A percentile compares a stretch with the other conserved stretches of the same genome.
These are phyloP conservation scores for Inonotus obliquus DNA, from an alignment of 1,284 basidiomycete species.

Conservation along the genomic window DNA sequence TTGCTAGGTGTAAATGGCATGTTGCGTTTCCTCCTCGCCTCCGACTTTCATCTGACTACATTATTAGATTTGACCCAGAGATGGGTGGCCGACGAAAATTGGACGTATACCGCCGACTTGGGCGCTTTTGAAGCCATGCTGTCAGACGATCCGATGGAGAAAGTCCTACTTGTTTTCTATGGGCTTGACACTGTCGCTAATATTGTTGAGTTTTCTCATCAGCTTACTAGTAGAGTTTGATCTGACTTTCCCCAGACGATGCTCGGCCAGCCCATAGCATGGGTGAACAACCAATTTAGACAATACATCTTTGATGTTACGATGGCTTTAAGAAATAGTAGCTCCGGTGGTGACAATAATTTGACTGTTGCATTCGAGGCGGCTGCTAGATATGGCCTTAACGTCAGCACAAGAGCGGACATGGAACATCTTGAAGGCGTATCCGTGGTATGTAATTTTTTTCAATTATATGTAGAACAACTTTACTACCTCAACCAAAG, in stretches of 20 bases:
- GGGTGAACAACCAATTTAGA: constrained; percentile 55
- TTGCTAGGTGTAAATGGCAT: constrained; percentile 51
- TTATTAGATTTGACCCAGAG: constrained; percentile 47
- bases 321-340: constrained; percentile 32
- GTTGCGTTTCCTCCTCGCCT: constrained; percentile 13
- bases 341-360: constrained; percentile 31
- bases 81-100: constrained; percentile 55
- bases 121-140: constrained; percentile 34
- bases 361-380: constrained; percentile 51
- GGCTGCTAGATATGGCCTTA: constrained; percentile 47
- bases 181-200: constrained; percentile 57
- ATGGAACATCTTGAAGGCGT: constrained; percentile 35
- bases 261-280: constrained; percentile 46
- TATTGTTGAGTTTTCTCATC: constrained; percentile 31
- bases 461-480: constrained; percentile 13
- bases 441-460: constrained; percentile 24
- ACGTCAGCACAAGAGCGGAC: constrained; percentile 45
- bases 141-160: constrained; percentile 24
- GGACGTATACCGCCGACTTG: constrained; percentile 58
- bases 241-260: constrained; percentile 36
- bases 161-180: constrained; percentile 50
- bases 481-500: constrained; percentile 26
- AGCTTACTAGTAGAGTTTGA: constrained; percentile 21
- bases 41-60: background rate
- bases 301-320: constrained; percentile 53